These are phyloP conservation scores for Saccharomyces pastorianus DNA, from an alignment of 1,139 yeast species.

Conservation along the genomic window DNA sequence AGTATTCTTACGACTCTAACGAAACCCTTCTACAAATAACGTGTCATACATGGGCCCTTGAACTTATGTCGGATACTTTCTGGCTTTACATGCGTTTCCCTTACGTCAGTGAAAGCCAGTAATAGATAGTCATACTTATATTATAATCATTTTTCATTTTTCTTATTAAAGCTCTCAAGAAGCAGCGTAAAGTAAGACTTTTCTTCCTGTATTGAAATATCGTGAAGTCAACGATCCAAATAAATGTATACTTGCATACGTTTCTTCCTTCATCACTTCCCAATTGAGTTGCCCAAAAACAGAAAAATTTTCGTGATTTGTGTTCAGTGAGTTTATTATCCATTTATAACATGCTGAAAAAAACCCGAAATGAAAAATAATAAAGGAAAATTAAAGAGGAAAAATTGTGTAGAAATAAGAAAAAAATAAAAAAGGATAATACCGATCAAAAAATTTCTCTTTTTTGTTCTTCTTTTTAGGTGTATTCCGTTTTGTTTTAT, in stretches of 20 bases:
- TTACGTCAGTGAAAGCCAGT: no score
- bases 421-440: conserved; percentile 1
- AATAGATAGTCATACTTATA: no score
- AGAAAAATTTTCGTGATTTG: not conserved
- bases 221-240: not conserved
- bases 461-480: not conserved
- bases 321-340: not conserved
- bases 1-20: no score
- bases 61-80: no score
- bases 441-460: not conserved
- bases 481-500: not conserved
- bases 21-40: no score
- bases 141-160: not conserved
- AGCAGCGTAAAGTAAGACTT: not conserved
- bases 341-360: not conserved
- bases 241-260: not conserved
- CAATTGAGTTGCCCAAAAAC: not conserved
- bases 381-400: conserved; percentile 1
- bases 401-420: not conserved
- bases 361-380: conserved; percentile 1
- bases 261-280: not conserved
- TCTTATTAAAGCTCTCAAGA: not conserved
- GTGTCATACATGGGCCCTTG: no score
- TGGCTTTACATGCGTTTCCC: no score
- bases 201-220: not conserved